Conservation (phyloP, 139 green algal genomes). For the Volvox africanus region DNA sequence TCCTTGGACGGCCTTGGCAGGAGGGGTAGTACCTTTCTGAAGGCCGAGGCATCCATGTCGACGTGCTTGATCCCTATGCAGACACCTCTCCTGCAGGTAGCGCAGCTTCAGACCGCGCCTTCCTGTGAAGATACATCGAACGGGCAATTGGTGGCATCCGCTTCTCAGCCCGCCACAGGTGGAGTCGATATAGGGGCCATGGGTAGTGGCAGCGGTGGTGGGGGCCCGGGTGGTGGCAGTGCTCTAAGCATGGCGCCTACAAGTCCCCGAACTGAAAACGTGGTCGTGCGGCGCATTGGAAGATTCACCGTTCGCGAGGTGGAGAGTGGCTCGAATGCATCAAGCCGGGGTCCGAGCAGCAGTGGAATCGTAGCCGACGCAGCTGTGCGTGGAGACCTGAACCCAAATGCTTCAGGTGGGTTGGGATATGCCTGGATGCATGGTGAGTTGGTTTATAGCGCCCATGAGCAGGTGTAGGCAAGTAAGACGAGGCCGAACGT, state of each 20-base stretch:
- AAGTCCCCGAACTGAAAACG: neutral
- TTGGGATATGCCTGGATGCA: too few relatives aligned
- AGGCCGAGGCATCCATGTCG: neutral
- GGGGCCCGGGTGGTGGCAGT: neutral
- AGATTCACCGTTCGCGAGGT: conserved; percentile 42
- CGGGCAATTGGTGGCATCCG: too few relatives aligned
- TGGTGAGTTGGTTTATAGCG: too few relatives aligned
- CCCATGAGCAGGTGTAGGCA: too few relatives aligned
- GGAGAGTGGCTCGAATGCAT: conserved; percentile 9
- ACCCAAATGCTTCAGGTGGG: too few relatives aligned
- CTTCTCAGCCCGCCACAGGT: too few relatives aligned
- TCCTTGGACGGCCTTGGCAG: too few relatives aligned
- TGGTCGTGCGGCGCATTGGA: conserved; percentile 8
- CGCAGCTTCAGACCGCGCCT: neutral
- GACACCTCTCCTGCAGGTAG: neutral
- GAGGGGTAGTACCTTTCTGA: neutral
- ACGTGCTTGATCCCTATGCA: neutral
- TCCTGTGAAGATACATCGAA: neutral
- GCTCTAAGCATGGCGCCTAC: neutral
- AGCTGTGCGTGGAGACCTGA: neutral
- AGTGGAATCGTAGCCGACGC: neutral
- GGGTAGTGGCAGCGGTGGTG: neutral
- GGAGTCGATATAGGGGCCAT: too few relatives aligned
- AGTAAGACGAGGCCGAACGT: too few relatives aligned
- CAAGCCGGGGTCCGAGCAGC: conserved; percentile 7